Evolutionary conservation across 805 yeast species (phyloP).

Genomic region (Osmozyma mogii): DNA sequence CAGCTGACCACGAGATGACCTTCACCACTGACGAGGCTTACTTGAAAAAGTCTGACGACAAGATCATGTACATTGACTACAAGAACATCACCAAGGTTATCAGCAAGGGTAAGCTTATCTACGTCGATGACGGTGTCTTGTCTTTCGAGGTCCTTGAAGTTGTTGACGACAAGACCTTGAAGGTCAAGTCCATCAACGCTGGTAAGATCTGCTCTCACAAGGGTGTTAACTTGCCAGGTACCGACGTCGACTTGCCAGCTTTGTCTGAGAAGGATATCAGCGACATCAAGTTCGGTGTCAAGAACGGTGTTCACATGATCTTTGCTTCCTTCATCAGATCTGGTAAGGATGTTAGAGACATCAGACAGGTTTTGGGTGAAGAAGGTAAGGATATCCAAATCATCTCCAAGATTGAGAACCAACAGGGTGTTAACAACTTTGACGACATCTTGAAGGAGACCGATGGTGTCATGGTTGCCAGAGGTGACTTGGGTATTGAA

Average conservation of each 20-base stretch:
- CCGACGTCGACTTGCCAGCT: constrained; percentile 98
- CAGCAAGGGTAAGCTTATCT: constrained; percentile 79
- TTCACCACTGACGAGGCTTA: constrained; percentile 86
- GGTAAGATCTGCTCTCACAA: constrained; percentile 96
- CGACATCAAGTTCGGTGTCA: constrained; percentile 92
- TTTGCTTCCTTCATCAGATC: constrained; percentile 98
- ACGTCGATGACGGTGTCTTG: constrained; percentile 95
- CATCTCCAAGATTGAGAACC: constrained; percentile 96
- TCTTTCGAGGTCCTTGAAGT: constrained; percentile 88
- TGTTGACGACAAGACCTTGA: constrained; percentile 70
- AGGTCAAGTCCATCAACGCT: constrained; percentile 83
- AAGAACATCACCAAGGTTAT: constrained; percentile 94
- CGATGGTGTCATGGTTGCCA: constrained; percentile 99
- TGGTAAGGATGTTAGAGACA: constrained; percentile 80
- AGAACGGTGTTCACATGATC: constrained; percentile 95
- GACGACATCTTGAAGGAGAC: constrained; percentile 92
- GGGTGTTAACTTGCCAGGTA: constrained; percentile 98
- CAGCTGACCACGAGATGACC: constrained; percentile 81
- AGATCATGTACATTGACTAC: constrained; percentile 86
- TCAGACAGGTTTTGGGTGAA: constrained; percentile 93
- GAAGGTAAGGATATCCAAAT: constrained; percentile 95
- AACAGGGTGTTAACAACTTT: constrained; percentile 99
- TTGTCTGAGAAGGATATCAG: constrained; percentile 92
- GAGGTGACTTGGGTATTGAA: constrained; percentile 99
- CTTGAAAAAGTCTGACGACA: constrained; percentile 65